These are phyloP conservation scores for Pharnaceum exiguum DNA, from an alignment of 148 eudicot genomes.

Conservation along the genomic window DNA sequence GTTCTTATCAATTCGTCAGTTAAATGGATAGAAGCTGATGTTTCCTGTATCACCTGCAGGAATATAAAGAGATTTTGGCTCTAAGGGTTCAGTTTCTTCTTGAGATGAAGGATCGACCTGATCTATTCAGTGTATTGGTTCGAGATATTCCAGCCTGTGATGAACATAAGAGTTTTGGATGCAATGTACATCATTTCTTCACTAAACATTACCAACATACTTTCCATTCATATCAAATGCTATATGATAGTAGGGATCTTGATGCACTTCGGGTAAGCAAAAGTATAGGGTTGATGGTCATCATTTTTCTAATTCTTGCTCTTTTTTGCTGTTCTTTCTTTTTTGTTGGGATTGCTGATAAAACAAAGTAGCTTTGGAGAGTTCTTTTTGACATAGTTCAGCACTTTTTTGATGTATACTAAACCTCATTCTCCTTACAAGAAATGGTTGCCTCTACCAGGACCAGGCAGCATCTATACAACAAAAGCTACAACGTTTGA, in stretches of 20 bases:
- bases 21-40: no score
- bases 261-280: conserved; percentile 48
- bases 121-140: conserved; percentile 78
- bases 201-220: conserved; percentile 56
- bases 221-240: conserved; percentile 64
- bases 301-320: not conserved
- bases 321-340: not conserved
- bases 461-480: conserved; percentile 37
- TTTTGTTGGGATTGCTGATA: no score
- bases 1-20: no score
- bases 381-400: no score
- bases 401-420: no score
- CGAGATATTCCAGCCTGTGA: conserved; percentile 73
- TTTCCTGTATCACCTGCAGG: conserved; percentile 44
- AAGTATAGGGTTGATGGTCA: no score
- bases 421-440: no score
- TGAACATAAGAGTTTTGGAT: conserved; percentile 57
- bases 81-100: conserved; percentile 59
- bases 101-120: conserved; percentile 54
- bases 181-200: conserved; percentile 76
- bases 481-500: conserved; percentile 45
- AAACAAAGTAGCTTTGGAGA: no score
- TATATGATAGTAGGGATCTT: conserved; percentile 66
- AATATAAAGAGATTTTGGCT: conserved; percentile 46
- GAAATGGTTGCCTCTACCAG: conserved; percentile 37